Conservation (phyloP, 208 protist genomes). For the Crithidia thermophila region DNA sequence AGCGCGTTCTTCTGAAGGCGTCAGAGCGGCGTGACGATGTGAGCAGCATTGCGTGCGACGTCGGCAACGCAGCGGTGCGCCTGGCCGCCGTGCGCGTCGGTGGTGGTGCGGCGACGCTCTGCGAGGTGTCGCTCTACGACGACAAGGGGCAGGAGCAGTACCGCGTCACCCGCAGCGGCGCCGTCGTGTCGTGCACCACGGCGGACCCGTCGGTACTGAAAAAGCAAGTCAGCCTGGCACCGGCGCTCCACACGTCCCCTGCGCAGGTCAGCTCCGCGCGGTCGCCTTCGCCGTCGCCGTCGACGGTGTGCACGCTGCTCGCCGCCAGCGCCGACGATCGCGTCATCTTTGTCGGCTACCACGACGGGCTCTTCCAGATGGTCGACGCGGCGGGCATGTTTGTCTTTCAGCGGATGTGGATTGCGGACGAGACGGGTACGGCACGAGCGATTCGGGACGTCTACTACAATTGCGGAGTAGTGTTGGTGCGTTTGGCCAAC, state of each 20-base stretch:
- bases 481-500: conserved; percentile 17
- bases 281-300: background rate
- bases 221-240: conserved; percentile 5
- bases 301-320: conserved; percentile 23
- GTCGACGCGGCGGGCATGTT: conserved; percentile 69
- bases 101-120: background rate
- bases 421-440: conserved; percentile 1
- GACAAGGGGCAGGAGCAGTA: conserved; percentile 16
- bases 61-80: conserved; percentile 18
- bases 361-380: conserved; percentile 75
- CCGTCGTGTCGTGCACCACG: background rate
- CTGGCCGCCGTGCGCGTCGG: conserved; percentile 7
- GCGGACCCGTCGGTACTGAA: background rate
- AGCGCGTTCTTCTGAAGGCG: conserved; percentile 20
- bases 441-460: conserved; percentile 18
- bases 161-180: conserved; percentile 19
- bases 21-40: conserved; percentile 1
- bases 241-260: background rate
- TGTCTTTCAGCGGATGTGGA: conserved; percentile 63
- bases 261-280: background rate
- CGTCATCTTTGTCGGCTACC: conserved; percentile 50
- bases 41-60: conserved; percentile 12
- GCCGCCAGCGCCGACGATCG: conserved; percentile 22
- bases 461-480: conserved; percentile 16
- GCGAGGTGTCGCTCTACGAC: conserved; percentile 23